Base-by-base conservation (phyloP, 257 asterid genomes). In the Fraxinus americana region DNA sequence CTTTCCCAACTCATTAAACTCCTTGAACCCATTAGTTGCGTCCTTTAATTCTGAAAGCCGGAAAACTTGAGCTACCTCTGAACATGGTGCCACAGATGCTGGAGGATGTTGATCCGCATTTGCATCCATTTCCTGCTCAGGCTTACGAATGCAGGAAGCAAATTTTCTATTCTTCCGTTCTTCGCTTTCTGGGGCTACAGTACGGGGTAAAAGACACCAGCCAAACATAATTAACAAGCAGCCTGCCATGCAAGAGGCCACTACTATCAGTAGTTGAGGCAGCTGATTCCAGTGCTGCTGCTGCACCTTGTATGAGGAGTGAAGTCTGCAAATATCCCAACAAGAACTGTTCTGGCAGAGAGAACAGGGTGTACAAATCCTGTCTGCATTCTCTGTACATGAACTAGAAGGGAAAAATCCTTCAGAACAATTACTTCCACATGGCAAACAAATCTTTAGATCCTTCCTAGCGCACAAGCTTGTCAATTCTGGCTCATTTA, bases 321-420 rank as follows among this genome's bases (percentile, higher is more conserved):
- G 88, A 10, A 91, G 91, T 75, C 73, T 61, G 74, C 99, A 95
- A 5, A 90, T 85, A 29, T 84, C 89, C 79, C 87, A 82, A 68
- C 99, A 95, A 14, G 98, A 90, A 79, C 88, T 90, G 86, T 83
- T 95, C 88, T 95, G 97, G 79, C 99, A 95, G 17, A 95, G 97
- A 0, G 98, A 88, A 82, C 99, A 95, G 8, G 97, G 83, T 0
- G 99, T 93, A 93, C 99, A 95, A 4, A 95, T 91, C 70, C 99
- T 80, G 57, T 93, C 97, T 0, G 98, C 97, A 66, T 85, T 76
- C 25, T 68, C 77, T 10, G 88, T 86, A 70, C 99, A 95, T 0
- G 91, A 75, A 59, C 97, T 93, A 0, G 99, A 95, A 29, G 94
- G 85, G 74, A 93, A 95, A 74, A 87, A 93, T 14, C 98, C 99